These are phyloP conservation scores for Singerocomus inundabilis DNA, from an alignment of 1,284 basidiomycete species.

Conservation along the genomic window DNA sequence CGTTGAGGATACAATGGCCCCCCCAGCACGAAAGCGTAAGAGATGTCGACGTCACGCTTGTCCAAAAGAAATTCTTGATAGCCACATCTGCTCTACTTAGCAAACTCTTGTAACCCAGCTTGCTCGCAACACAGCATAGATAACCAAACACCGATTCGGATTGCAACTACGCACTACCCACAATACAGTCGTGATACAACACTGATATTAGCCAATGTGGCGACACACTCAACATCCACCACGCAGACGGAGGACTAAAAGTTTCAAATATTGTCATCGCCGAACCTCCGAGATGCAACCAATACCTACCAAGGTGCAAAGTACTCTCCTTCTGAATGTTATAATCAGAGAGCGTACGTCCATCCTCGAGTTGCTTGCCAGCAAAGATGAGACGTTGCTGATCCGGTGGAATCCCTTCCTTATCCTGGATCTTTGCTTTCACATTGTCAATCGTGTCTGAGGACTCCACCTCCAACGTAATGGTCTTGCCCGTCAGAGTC, in stretches of 20 bases:
- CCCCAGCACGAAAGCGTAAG: constrained; percentile 32
- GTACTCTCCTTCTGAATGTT: constrained; percentile 72
- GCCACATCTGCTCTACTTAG: not conserved
- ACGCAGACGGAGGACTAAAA: constrained; percentile 72
- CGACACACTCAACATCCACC: constrained; percentile 50
- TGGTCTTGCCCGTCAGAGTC: constrained; percentile 76
- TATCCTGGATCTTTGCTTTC: too few species aligned
- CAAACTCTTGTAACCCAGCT: not conserved
- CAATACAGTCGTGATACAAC: constrained; percentile 4
- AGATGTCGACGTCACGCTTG: constrained; percentile 30
- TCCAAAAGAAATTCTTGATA: not conserved
- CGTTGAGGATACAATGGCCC: constrained; percentile 3
- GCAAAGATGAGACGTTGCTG: too few species aligned
- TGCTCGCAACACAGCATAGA: not conserved
- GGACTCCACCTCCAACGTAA: constrained; percentile 77
- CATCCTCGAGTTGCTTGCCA: too few species aligned
- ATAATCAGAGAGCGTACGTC: too few species aligned
- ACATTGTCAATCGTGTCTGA: too few species aligned
- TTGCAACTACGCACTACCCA: not conserved
- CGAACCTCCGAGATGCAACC: constrained; percentile 36
- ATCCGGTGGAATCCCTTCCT: too few species aligned
- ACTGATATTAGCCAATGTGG: not conserved
- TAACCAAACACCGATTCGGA: not conserved
- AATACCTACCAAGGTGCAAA: constrained; percentile 51
- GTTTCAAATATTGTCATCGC: constrained; percentile 32